Percentiles rank a stretch among this genome's conserved stretches.
These are phyloP conservation scores for Fusarium aywerte DNA, from an alignment of 2,329 filamentous ascomycete species.

Conservation along the genomic window DNA sequence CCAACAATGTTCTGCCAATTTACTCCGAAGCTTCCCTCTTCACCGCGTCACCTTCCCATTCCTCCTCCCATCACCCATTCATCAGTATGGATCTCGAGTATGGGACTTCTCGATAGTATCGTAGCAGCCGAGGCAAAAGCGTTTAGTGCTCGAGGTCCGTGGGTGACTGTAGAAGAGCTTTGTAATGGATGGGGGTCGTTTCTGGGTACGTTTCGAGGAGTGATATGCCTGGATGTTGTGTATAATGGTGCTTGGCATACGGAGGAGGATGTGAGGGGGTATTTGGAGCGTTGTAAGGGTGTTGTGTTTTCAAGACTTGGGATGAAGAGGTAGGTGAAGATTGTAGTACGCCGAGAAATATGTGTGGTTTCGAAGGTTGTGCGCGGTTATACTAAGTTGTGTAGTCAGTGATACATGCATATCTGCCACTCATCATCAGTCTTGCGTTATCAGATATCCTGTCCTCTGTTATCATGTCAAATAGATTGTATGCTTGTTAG, in stretches of 20 bases:
- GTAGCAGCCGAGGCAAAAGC: constrained; percentile 44
- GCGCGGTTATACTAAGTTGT: neutral
- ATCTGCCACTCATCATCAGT: too few relatives aligned
- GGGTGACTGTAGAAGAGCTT: constrained; percentile 59
- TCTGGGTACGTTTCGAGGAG: constrained; percentile 52
- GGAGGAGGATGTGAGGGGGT: constrained; percentile 25
- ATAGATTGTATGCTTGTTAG: too few relatives aligned
- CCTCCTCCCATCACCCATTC: constrained; percentile 44
- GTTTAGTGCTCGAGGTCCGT: constrained; percentile 51
- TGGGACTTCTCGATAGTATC: constrained; percentile 51
- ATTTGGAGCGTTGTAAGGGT: constrained; percentile 37
- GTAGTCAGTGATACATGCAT: too few relatives aligned
- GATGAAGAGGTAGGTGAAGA: neutral
- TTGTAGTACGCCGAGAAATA: too few relatives aligned
- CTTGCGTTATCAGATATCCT: too few relatives aligned
- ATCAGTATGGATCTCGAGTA: constrained; percentile 50
- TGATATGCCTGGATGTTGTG: constrained; percentile 53
- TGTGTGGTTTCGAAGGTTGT: too few relatives aligned
- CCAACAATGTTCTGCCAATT: constrained; percentile 39
- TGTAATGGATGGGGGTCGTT: constrained; percentile 54
- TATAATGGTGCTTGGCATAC: constrained; percentile 59
- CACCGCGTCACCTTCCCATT: constrained; percentile 28
- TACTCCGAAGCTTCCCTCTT: constrained; percentile 23
- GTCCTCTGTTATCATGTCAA: too few relatives aligned
- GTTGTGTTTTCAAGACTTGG: constrained; percentile 11